Evolutionary conservation across 2,329 filamentous ascomycete genomes (phyloP).

Genomic region (Diaporthe sp.): DNA sequence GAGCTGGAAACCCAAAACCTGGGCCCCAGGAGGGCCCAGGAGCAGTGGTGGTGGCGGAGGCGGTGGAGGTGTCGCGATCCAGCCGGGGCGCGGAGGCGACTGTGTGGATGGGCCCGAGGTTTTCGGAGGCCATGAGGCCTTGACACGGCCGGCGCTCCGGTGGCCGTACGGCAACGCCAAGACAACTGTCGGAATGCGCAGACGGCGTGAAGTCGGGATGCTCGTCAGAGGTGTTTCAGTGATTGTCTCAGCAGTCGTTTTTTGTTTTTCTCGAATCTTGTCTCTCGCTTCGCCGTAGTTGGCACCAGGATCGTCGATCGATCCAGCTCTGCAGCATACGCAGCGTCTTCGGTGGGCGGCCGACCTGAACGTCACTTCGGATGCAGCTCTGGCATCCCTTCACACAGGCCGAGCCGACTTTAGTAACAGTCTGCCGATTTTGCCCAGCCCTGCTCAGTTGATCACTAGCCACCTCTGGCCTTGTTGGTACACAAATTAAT

Average conservation of each 20-base stretch:
- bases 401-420: constrained; percentile 24
- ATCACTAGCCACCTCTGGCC: constrained; percentile 8
- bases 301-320: constrained; percentile 4
- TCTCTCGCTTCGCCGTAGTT: constrained; percentile 18
- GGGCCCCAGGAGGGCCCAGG: constrained; percentile 30
- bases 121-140: constrained; percentile 40
- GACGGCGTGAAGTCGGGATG: background rate
- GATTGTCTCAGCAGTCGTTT: constrained; percentile 13
- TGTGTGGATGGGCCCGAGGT: constrained; percentile 33
- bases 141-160: constrained; percentile 33
- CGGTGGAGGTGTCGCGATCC: constrained; percentile 39
- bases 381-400: constrained; percentile 15
- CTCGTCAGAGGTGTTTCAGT: constrained; percentile 4
- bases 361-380: constrained; percentile 14
- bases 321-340: background rate
- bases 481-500: constrained; percentile 1
- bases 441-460: constrained; percentile 21
- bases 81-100: constrained; percentile 28
- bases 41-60: constrained; percentile 39
- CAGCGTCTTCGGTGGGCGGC: constrained; percentile 24
- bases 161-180: constrained; percentile 38
- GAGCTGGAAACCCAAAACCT: constrained; percentile 34
- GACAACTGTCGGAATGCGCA: constrained; percentile 7
- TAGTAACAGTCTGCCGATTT: constrained; percentile 6
- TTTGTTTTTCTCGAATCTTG: background rate